Percentiles rank a stretch among this genome's conserved stretches.
These are phyloP conservation scores for Oryza meridionalis DNA, from an alignment of 176 grass and related monocot genomes.

Conservation along the genomic window DNA sequence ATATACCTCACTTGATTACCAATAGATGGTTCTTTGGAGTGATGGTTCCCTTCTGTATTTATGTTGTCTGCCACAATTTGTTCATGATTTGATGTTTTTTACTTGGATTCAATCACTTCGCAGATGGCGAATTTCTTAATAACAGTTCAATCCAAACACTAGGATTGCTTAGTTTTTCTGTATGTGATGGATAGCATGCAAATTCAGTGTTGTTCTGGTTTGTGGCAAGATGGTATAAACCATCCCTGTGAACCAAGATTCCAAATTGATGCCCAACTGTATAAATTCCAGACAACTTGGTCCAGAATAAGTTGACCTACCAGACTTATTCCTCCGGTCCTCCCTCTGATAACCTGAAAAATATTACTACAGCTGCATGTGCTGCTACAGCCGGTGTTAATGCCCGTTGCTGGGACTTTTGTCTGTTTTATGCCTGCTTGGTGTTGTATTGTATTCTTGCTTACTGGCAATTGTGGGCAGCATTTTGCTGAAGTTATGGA, in stretches of 20 bases:
- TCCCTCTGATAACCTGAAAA: not conserved
- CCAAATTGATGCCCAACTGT: not conserved
- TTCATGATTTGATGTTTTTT: not conserved
- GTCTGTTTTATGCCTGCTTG: not conserved
- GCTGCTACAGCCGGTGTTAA: not conserved
- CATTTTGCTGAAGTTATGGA: not conserved
- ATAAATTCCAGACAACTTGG: not conserved
- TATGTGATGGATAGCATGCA: not conserved
- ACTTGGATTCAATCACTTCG: slow-evolving; percentile 1
- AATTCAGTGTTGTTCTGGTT: not conserved
- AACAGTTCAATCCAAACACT: not conserved
- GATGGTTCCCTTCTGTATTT: not conserved
- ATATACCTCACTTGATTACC: not conserved
- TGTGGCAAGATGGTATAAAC: not conserved
- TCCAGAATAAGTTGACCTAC: not conserved
- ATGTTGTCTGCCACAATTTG: slow-evolving; percentile 7
- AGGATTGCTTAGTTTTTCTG: not conserved
- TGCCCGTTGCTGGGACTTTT: not conserved
- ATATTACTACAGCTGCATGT: not conserved
- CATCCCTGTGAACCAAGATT: not conserved
- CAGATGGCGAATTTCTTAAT: not conserved
- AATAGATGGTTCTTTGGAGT: not conserved
- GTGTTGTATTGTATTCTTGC: not conserved
- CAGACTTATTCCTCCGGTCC: not conserved
- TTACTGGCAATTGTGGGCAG: not conserved